A percentile compares a stretch with the other conserved stretches of the same genome.
Conservation (phyloP, 805 yeast genomes). For the Wickerhamomyces tratensis region DNA sequence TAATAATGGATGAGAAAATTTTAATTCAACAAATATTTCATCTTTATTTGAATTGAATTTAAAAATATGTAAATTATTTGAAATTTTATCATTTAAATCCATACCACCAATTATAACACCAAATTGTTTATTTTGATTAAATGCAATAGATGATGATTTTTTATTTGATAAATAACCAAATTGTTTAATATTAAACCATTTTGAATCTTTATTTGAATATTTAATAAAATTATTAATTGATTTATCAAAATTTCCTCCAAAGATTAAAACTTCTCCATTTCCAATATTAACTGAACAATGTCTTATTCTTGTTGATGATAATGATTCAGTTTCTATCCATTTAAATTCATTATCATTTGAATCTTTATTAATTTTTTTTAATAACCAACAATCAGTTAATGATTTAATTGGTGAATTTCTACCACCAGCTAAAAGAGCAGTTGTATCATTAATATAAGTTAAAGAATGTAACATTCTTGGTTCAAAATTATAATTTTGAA, state of each 20-base stretch:
- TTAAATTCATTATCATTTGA: constrained; percentile 3
- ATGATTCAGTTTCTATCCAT: constrained; percentile 31
- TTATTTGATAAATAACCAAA: constrained; percentile 14
- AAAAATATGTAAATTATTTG: constrained; percentile 25
- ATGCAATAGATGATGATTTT: constrained; percentile 27
- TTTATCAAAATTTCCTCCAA: constrained; percentile 35
- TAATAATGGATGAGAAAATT: constrained; percentile 21
- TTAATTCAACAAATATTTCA: constrained; percentile 11
- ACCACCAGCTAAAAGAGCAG: constrained; percentile 50
- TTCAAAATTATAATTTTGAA: constrained; percentile 11
- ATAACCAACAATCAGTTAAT: constrained; percentile 34
- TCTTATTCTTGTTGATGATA: constrained; percentile 40
- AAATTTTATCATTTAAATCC: constrained; percentile 15
- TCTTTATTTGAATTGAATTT: constrained; percentile 7
- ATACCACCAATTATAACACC: constrained; percentile 45
- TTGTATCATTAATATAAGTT: constrained; percentile 21
- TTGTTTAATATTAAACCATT: neutral
- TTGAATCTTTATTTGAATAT: constrained; percentile 8
- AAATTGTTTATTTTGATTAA: constrained; percentile 9
- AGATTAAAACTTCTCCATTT: constrained; percentile 28
- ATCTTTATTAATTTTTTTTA: constrained; percentile 4
- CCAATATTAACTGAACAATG: constrained; percentile 32
- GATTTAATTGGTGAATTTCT: constrained; percentile 47
- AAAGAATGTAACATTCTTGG: constrained; percentile 55
- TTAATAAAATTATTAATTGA: constrained; percentile 10